A percentile compares a stretch with the other conserved stretches of the same genome.
These are phyloP conservation scores for Malus orientalis DNA, from an alignment of 306 rosid species.

Conservation along the genomic window DNA sequence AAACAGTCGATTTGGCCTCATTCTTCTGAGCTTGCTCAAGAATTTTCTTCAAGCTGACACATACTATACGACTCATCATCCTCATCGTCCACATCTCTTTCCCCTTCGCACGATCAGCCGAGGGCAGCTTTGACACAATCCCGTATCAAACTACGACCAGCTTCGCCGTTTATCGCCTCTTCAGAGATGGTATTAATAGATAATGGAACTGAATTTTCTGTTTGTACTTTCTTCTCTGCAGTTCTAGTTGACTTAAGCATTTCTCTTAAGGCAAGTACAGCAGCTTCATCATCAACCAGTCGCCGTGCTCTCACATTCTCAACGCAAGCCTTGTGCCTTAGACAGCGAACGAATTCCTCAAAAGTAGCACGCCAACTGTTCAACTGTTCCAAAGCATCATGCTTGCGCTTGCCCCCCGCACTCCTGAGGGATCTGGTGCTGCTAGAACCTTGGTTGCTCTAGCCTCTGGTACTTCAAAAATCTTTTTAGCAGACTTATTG, in stretches of 20 bases:
- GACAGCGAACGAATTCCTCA: constrained; percentile 64
- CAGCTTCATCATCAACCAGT: constrained; percentile 46
- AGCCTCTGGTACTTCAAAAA: constrained; percentile 36
- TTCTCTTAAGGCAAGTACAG: constrained; percentile 59
- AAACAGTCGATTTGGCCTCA: constrained; percentile 85
- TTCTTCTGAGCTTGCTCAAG: constrained; percentile 59
- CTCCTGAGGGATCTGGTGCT: constrained; percentile 37
- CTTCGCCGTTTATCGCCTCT: constrained; percentile 70
- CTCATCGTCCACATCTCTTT: neutral
- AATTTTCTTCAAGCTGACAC: constrained; percentile 71
- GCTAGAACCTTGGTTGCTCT: constrained; percentile 53
- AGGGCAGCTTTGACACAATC: constrained; percentile 65
- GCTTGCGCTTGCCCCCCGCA: constrained; percentile 36
- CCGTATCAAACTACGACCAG: constrained; percentile 50
- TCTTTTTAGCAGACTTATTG: constrained; percentile 47
- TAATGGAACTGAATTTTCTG: constrained; percentile 57
- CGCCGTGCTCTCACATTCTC: constrained; percentile 57
- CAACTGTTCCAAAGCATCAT: constrained; percentile 20
- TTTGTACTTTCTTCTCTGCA: constrained; percentile 48
- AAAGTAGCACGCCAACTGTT: constrained; percentile 68
- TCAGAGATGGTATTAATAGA: constrained; percentile 43
- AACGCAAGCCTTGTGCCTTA: constrained; percentile 68
- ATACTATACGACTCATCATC: constrained; percentile 43
- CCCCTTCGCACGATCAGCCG: constrained; percentile 40
- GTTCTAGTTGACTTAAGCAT: constrained; percentile 56